phyloP scores from a whole-genome alignment of 495 filamentous ascomycete genomes.

The Penicillium antarcticum region DNA sequence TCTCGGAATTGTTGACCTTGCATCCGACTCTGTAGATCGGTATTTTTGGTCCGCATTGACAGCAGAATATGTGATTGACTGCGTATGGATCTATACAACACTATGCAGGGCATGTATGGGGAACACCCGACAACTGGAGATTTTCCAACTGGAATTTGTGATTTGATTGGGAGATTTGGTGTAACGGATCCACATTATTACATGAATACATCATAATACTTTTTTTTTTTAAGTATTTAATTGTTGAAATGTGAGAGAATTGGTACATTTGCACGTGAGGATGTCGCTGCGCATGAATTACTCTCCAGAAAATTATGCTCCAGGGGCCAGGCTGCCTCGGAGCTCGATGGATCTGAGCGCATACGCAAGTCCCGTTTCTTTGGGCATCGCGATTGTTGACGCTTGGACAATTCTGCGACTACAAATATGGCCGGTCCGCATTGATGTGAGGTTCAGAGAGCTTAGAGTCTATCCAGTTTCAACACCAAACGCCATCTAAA shows the following conservation, averaged over 20 bases:
- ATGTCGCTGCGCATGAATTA: no score
- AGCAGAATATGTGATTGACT: neutral
- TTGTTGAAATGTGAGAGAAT: no score
- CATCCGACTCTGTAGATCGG: neutral
- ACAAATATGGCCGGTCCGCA: constrained; percentile 8
- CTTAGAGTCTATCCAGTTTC: no score
- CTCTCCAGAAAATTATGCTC: no score
- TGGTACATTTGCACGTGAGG: no score
- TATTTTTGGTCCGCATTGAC: neutral
- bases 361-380: neutral
- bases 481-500: no score
- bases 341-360: neutral
- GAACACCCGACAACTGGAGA: neutral
- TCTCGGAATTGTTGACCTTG: neutral
- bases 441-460: no score
- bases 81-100: neutral
- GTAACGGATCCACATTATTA: neutral
- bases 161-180: neutral
- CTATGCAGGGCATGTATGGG: neutral
- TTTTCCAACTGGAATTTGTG: neutral
- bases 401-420: neutral
- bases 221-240: no score
- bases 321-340: neutral
- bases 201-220: constrained; percentile 1
- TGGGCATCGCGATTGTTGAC: neutral